These are phyloP conservation scores for Cercophora samala DNA, from an alignment of 495 filamentous ascomycete genomes.

Conservation along the genomic window DNA sequence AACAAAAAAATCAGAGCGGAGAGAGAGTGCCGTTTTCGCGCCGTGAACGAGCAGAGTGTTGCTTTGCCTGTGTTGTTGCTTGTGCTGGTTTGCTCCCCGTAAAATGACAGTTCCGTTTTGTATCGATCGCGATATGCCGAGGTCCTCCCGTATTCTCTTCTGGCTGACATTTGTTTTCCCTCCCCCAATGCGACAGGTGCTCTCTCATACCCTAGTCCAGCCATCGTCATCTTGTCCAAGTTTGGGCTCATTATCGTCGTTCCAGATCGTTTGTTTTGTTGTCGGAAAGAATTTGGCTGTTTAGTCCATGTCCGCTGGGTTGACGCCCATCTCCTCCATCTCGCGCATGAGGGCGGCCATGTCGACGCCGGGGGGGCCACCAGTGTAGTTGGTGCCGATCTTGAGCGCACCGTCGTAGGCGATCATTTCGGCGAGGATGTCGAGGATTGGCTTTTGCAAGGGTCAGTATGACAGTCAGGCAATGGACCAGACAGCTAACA, in stretches of 20 bases:
- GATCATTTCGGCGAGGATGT: slow-evolving; percentile 97
- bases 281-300: not conserved
- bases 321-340: slow-evolving; percentile 32
- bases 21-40: not conserved
- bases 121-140: not conserved
- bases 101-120: not conserved
- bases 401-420: slow-evolving; percentile 75
- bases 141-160: not conserved
- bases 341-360: slow-evolving; percentile 38
- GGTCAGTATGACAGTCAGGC: slow-evolving; percentile 3
- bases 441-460: slow-evolving; percentile 68
- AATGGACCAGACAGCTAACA: not conserved
- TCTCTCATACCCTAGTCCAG: not conserved
- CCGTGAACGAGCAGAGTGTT: not conserved
- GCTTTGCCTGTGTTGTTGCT: not conserved
- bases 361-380: slow-evolving; percentile 28
- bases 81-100: not conserved
- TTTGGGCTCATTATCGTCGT: slow-evolving; percentile 1
- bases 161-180: not conserved
- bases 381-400: slow-evolving; percentile 52
- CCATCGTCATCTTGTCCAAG: slow-evolving; percentile 20
- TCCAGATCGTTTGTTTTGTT: not conserved
- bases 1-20: not conserved
- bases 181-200: not conserved
- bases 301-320: slow-evolving; percentile 38